Evolutionary conservation across 768 basidiomycete genomes (phyloP), one percentile per base, ranked within the genome.

Genomic region (Suillus tomentosus): DNA sequence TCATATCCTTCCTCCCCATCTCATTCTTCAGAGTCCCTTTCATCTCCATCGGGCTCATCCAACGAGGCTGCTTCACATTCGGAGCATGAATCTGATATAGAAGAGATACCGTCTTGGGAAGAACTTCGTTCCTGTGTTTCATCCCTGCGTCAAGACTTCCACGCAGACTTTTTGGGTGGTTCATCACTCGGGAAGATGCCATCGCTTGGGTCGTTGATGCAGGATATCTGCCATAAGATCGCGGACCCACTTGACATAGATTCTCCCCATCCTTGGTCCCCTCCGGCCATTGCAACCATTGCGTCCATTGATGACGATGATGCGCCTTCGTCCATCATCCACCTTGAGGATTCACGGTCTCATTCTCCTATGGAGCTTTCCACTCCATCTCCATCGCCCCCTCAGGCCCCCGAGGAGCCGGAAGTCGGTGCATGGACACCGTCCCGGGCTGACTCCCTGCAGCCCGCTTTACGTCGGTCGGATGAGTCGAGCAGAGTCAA

Each of bases 11-110:
- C 74, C 43, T 75, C 76, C 3, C 73, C 71, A 42, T 74, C 70
- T 4, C 62, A 65, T 14, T 74, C 74, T 6, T 61, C 57, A 17
- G 76, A 78, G n/a, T 77, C 78, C n/a, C 81, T 81, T 5, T 74
- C 79, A 1, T 81, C 82, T 5, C 78, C 81, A 27, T 78, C 77
- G 27, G 76, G 75, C 43, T 81, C 81, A 61, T 73, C 77, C 0
- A 73, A 78, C 48, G 69, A 62, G 7, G 77, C 77, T 31, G 69
- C 67, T 19, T 76, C 71, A 3, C 64, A 47, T 19, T 76, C 74
- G 13, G 78, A 79, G 3, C 74, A 75, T 56, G 79, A 84, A 65
- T 88, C 87, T 19, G 87, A 88, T 60, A 72, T 82, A 57, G 87
- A 89, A 67, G 86, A 86, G 62, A 78, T 82, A 9, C 53, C 53